Percentiles rank a stretch among this genome's conserved stretches.
These are phyloP conservation scores for Boletus barrowsii DNA, from an alignment of 768 basidiomycete genomes.

Conservation along the genomic window DNA sequence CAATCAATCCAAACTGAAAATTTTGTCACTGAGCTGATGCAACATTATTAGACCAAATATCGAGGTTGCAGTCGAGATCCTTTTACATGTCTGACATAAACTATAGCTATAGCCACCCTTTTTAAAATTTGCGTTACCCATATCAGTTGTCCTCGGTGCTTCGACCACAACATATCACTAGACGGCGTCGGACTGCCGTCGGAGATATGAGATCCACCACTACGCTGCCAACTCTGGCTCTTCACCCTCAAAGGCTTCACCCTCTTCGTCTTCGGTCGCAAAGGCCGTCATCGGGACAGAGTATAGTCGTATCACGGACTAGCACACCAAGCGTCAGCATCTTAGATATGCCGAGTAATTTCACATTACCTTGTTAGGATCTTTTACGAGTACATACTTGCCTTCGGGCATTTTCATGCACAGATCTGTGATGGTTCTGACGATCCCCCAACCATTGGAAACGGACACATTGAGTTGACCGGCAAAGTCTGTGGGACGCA, in stretches of 20 bases:
- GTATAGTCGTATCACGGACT: constrained; percentile 95
- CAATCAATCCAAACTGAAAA: neutral
- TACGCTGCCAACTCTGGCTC: constrained; percentile 37
- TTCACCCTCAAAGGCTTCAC: constrained; percentile 40
- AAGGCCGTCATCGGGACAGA: constrained; percentile 88
- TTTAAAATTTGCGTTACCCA: neutral
- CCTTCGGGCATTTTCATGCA: constrained; percentile 98
- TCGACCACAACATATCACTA: neutral
- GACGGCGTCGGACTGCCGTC: neutral
- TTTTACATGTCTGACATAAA: constrained; percentile 47
- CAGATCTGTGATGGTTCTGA: constrained; percentile 89
- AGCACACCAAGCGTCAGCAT: constrained; percentile 15
- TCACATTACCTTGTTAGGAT: constrained; percentile 86
- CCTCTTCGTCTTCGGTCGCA: constrained; percentile 76
- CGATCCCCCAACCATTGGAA: constrained; percentile 97
- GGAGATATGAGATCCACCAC: constrained; percentile 8
- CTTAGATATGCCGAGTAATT: neutral
- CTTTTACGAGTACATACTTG: constrained; percentile 95
- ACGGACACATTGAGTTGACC: constrained; percentile 92
- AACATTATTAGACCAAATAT: constrained; percentile 57
- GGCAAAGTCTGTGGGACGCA: constrained; percentile 94
- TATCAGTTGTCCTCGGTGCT: neutral
- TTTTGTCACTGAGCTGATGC: constrained; percentile 1
- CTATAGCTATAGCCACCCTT: neutral
- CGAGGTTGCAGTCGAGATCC: constrained; percentile 78